Conservation (phyloP, 345 rosid genomes). For the Syzygium oleosum region DNA sequence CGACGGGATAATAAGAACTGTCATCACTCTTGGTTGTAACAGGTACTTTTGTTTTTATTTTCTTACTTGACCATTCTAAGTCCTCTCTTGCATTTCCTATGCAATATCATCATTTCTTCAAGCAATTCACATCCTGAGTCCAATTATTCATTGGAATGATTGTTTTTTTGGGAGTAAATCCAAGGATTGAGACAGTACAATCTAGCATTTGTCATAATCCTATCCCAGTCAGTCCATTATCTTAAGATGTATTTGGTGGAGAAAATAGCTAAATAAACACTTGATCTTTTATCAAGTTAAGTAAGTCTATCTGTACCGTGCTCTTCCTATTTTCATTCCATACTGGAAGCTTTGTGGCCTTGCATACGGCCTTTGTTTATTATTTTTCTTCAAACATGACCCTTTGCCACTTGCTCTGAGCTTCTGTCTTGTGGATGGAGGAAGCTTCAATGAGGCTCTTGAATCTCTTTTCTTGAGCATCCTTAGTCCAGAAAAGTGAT, state of each 20-base stretch:
- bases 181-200: background rate
- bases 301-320: background rate
- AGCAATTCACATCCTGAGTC: background rate
- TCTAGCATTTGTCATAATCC: background rate
- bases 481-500: background rate
- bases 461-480: background rate
- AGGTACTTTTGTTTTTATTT: constrained; percentile 31
- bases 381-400: background rate
- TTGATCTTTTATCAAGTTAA: background rate
- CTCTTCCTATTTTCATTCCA: background rate
- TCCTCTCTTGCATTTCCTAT: background rate
- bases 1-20: constrained; percentile 82
- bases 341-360: background rate
- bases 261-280: background rate
- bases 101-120: background rate
- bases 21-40: constrained; percentile 65
- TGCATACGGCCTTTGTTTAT: background rate
- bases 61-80: background rate
- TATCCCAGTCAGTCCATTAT: background rate
- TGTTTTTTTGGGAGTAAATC: background rate
- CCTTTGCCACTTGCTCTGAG: background rate
- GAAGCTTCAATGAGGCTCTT: no score
- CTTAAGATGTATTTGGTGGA: background rate
- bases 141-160: background rate
- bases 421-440: background rate